Conservation (phyloP, 257 asterid species). For the Solanum sitiens region DNA sequence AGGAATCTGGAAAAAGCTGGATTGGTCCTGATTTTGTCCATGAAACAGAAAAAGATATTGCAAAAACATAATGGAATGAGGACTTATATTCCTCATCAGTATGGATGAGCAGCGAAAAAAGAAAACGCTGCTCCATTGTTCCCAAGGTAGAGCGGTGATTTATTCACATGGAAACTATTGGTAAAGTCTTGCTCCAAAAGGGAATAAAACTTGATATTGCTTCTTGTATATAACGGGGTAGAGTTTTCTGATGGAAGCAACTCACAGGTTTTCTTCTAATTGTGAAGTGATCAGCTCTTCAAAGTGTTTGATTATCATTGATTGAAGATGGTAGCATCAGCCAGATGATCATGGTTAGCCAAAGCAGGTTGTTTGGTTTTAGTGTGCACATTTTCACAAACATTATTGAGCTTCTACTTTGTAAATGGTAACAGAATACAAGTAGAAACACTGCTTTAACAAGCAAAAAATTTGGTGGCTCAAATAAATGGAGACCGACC, state of each 20-base stretch:
- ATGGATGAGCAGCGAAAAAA: constrained; percentile 42
- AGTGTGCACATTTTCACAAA: background rate
- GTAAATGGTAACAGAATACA: background rate
- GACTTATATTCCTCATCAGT: constrained; percentile 35
- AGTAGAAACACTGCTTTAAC: background rate
- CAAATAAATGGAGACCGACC: background rate
- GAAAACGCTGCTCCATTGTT: constrained; percentile 30
- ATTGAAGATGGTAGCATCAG: background rate
- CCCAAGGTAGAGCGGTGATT: constrained; percentile 33
- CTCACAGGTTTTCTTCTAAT: background rate
- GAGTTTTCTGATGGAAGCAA: background rate
- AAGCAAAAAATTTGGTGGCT: background rate
- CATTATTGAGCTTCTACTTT: background rate
- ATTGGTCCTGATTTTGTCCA: constrained; percentile 31
- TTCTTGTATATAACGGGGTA: background rate
- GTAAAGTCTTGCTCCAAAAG: constrained; percentile 2
- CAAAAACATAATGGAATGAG: constrained; percentile 22
- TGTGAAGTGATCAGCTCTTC: background rate
- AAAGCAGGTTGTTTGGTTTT: background rate
- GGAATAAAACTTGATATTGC: background rate
- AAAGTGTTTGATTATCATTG: background rate
- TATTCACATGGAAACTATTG: constrained; percentile 43
- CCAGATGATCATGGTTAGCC: background rate
- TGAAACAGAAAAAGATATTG: constrained; percentile 14
- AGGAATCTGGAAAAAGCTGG: constrained; percentile 88